These are phyloP conservation scores for Phaffomyces antillensis DNA, from an alignment of 805 yeast species.

Conservation along the genomic window DNA sequence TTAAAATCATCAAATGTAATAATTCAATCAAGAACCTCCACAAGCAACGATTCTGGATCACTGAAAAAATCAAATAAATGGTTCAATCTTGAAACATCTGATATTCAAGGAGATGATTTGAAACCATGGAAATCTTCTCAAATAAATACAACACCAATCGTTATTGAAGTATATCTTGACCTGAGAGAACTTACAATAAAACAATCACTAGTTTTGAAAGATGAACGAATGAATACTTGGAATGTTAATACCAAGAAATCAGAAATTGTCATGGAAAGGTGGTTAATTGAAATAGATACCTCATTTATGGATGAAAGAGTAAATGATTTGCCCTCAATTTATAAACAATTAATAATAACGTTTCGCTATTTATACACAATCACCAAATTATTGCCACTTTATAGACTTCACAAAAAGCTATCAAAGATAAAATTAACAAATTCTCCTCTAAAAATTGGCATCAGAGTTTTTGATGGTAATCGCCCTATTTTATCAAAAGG, in stretches of 20 bases:
- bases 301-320: conserved; percentile 27
- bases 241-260: conserved; percentile 56
- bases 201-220: conserved; percentile 54
- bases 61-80: conserved; percentile 43
- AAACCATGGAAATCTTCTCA: conserved; percentile 47
- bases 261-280: conserved; percentile 90
- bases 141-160: conserved; percentile 62
- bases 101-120: conserved; percentile 45
- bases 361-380: conserved; percentile 69
- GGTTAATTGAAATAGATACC: conserved; percentile 79
- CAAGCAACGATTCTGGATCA: conserved; percentile 2
- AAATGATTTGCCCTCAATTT: conserved; percentile 58
- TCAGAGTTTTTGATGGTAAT: conserved; percentile 67
- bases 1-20: conserved; percentile 54
- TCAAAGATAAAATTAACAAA: conserved; percentile 30
- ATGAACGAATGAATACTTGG: conserved; percentile 46
- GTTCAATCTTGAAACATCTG: conserved; percentile 49
- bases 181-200: conserved; percentile 47
- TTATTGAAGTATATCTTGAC: conserved; percentile 77
- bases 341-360: conserved; percentile 66
- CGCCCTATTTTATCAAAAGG: conserved; percentile 76
- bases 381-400: conserved; percentile 64
- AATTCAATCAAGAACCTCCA: conserved; percentile 33
- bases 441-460: conserved; percentile 41
- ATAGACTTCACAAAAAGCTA: conserved; percentile 44